Percentiles rank a stretch among this genome's conserved stretches.
phyloP scores from a whole-genome alignment of 768 basidiomycete species.

The Clathrus columnatus region DNA sequence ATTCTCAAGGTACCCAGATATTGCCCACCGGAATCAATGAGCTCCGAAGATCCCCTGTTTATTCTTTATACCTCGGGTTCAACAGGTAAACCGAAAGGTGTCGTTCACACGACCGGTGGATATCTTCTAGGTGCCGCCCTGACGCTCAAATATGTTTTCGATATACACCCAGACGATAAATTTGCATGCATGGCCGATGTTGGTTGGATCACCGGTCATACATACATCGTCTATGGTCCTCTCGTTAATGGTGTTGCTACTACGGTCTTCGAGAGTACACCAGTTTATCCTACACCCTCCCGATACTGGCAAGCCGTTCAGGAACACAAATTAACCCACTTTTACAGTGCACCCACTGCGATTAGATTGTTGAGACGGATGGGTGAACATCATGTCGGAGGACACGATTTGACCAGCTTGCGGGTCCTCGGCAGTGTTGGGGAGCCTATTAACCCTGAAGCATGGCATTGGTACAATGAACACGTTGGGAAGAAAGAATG shows the following conservation, averaged over 20 bases:
- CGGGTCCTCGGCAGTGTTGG: conserved; percentile 90
- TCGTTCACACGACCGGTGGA: conserved; percentile 81
- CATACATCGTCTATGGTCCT: conserved; percentile 95
- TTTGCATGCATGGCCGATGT: conserved; percentile 99
- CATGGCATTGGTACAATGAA: conserved; percentile 99
- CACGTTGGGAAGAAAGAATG: conserved; percentile 82
- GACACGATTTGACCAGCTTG: conserved; percentile 71
- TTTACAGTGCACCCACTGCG: conserved; percentile 92
- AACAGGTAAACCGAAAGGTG: conserved; percentile 95
- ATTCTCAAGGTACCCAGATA: conserved; percentile 72
- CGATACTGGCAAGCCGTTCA: conserved; percentile 97
- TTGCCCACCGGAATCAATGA: conserved; percentile 83
- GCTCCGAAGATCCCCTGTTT: conserved; percentile 93
- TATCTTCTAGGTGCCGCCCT: conserved; percentile 89
- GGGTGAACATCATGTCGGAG: conserved; percentile 77
- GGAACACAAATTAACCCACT: conserved; percentile 89
- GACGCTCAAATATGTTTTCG: conserved; percentile 96
- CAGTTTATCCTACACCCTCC: conserved; percentile 91
- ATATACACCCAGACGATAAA: conserved; percentile 91
- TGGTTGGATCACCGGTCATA: conserved; percentile 98
- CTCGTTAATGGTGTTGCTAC: conserved; percentile 79
- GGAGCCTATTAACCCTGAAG: conserved; percentile 98
- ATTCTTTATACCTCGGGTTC: conserved; percentile 97
- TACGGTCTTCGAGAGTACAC: conserved; percentile 91
- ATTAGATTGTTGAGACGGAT: conserved; percentile 84